Conservation (phyloP, 805 yeast species). For the Kazachstania martiniae region DNA sequence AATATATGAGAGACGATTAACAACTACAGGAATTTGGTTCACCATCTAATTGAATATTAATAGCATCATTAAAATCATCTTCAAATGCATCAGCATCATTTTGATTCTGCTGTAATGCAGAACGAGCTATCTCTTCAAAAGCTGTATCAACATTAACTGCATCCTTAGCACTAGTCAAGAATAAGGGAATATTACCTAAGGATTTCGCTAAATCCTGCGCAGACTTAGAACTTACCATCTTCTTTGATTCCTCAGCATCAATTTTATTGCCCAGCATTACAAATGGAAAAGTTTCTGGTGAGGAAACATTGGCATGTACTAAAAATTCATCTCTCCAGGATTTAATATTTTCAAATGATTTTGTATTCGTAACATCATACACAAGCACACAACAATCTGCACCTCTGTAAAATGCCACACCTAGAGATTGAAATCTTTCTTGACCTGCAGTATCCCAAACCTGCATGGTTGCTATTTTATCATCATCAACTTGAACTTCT, state of each 20-base stretch:
- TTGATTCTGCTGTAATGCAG: slow-evolving; percentile 85
- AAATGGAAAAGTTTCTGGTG: slow-evolving; percentile 93
- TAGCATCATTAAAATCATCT: slow-evolving; percentile 94
- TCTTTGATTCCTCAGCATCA: slow-evolving; percentile 85
- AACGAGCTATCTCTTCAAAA: slow-evolving; percentile 89
- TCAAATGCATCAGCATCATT: slow-evolving; percentile 64
- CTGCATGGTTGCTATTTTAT: slow-evolving; percentile 40
- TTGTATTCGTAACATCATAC: slow-evolving; percentile 90
- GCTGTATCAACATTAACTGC: slow-evolving; percentile 92
- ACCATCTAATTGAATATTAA: slow-evolving; percentile 83
- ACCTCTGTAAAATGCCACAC: slow-evolving; percentile 95
- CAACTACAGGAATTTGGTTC: slow-evolving; percentile 72
- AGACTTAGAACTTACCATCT: slow-evolving; percentile 50
- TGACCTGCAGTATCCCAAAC: slow-evolving; percentile 99
- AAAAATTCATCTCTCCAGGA: slow-evolving; percentile 94
- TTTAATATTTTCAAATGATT: slow-evolving; percentile 79
- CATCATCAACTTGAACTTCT: slow-evolving; percentile 78
- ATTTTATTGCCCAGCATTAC: slow-evolving; percentile 91
- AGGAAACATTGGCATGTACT: slow-evolving; percentile 83
- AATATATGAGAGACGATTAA: slow-evolving; percentile 18
- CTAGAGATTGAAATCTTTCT: slow-evolving; percentile 91
- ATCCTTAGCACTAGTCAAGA: slow-evolving; percentile 97
- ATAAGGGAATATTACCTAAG: slow-evolving; percentile 75
- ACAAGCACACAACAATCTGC: slow-evolving; percentile 97
- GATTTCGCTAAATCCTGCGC: slow-evolving; percentile 54